Evolutionary conservation across 2,329 filamentous ascomycete species (phyloP).

Genomic region (Penicillium sp.): DNA sequence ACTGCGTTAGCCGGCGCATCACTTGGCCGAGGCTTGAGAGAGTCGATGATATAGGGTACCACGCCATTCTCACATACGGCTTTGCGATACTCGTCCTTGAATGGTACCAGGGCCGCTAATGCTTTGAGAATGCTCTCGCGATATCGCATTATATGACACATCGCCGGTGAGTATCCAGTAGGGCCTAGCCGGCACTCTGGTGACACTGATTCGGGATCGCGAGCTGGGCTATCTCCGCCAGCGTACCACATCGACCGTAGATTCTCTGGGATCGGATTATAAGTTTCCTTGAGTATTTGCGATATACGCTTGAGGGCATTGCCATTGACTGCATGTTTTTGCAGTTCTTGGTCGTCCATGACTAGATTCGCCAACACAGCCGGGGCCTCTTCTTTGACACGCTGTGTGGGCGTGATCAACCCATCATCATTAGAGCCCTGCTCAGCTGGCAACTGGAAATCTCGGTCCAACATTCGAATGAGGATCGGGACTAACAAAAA

Average conservation of each 20-base stretch:
- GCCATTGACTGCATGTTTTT: conserved; percentile 79
- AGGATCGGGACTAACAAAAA: conserved; percentile 72
- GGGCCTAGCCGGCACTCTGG: conserved; percentile 59
- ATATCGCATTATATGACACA: conserved; percentile 72
- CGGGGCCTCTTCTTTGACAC: conserved; percentile 72
- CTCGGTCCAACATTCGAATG: conserved; percentile 66
- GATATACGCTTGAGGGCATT: conserved; percentile 65
- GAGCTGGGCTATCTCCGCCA: conserved; percentile 31
- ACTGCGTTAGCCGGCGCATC: conserved; percentile 31
- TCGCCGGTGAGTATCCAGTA: conserved; percentile 64
- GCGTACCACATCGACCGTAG: conserved; percentile 61
- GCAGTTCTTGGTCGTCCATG: conserved; percentile 75
- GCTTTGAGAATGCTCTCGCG: conserved; percentile 78
- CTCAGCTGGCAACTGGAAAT: conserved; percentile 45
- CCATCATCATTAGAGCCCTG: conserved; percentile 44
- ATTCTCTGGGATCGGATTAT: conserved; percentile 61
- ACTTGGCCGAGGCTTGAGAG: conserved; percentile 64
- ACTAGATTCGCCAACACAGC: conserved; percentile 78
- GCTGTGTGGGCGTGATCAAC: conserved; percentile 49
- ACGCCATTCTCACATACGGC: conserved; percentile 80
- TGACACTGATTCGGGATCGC: conserved; percentile 25
- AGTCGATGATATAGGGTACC: conserved; percentile 80
- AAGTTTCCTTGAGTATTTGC: conserved; percentile 67
- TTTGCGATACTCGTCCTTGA: conserved; percentile 84
- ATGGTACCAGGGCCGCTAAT: conserved; percentile 77